Conservation (phyloP, 148 eudicot species). For the Hydrangea macrophylla region DNA sequence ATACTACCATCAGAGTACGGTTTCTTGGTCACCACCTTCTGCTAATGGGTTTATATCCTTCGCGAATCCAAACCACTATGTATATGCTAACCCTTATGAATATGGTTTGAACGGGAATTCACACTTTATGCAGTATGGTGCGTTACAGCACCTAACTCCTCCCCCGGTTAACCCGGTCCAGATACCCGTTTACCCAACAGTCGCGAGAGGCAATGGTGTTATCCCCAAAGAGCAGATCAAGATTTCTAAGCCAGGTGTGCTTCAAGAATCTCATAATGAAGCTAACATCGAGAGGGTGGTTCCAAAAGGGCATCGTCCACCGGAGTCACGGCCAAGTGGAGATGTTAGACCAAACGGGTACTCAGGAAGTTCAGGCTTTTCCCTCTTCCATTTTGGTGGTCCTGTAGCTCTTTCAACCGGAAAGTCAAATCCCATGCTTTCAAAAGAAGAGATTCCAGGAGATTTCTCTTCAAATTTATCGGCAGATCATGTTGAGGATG, state of each 20-base stretch:
- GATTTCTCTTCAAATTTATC: constrained; percentile 23
- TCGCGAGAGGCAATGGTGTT: constrained; percentile 36
- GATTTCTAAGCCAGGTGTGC: constrained; percentile 21
- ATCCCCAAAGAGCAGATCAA: constrained; percentile 38
- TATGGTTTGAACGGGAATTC: constrained; percentile 59
- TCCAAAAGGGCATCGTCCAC: constrained; percentile 20
- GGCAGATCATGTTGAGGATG: constrained; percentile 38
- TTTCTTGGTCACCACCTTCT: constrained; percentile 69
- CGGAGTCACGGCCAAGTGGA: constrained; percentile 25
- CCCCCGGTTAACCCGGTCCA: constrained; percentile 48
- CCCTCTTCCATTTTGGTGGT: constrained; percentile 85
- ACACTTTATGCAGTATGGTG: constrained; percentile 62
- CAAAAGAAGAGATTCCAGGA: constrained; percentile 43
- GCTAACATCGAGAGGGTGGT: constrained; percentile 26
- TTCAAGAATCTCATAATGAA: constrained; percentile 28
- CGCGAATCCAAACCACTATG: constrained; percentile 64
- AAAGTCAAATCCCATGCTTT: constrained; percentile 31
- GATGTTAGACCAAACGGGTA: constrained; percentile 29
- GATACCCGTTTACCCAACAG: constrained; percentile 67
- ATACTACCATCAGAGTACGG: constrained; percentile 70
- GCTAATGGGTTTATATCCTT: constrained; percentile 63
- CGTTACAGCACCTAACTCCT: constrained; percentile 57
- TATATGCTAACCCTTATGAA: constrained; percentile 50
- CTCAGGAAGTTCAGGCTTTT: constrained; percentile 54
- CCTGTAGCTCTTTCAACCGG: constrained; percentile 67